Evolutionary conservation across 2,329 filamentous ascomycete species (phyloP), one percentile per base, ranked within the genome.

Genomic region (Canariomyces notabilis): DNA sequence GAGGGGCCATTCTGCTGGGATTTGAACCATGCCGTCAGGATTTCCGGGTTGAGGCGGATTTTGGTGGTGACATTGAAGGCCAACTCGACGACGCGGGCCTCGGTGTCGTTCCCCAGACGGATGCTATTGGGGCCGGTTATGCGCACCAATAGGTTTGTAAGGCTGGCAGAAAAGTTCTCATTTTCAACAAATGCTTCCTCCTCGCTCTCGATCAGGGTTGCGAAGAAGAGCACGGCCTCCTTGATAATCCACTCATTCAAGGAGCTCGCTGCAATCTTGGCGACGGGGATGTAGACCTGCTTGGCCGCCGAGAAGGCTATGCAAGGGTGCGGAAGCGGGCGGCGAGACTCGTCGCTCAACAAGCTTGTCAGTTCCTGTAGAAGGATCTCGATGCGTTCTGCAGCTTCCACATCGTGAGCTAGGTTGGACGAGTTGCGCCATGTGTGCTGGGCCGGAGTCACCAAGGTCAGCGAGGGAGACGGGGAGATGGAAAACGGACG

Each of bases 1-100:
- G 50, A 67, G 44, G 38, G 49, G 37, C 29, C 52, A 45, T 55
- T 52, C 7, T 57, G 63, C 18, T 74, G 73, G 6, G 81, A 79
- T 54, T 85, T 86, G 69, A 98, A 98, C 93, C 93, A 98, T 14
- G 89, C 86, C 1, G 87, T 80, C 37, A 98, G 70, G 44, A 97
- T 91, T 48, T 83, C 79, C 4, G 93, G 90, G 57, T 94, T 85
- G 51, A 96, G 73, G 37, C 93, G 79, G 57, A 98, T 95, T 74
- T 97, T 97, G 56, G 93, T 94, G 16, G 93, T 89, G 56, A 98
- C 90, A 52, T 91, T 94, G 69, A 98, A 98, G 36, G 95, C 79
- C 46, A 98, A 72, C 69, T 98, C 91, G 42, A 97, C 87, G 38
- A 97, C 83, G 49, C 89, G 83, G 8, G 85, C 85, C 65, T 97